Conservation (phyloP, 257 asterid genomes). For the Verbascum thapsus region DNA sequence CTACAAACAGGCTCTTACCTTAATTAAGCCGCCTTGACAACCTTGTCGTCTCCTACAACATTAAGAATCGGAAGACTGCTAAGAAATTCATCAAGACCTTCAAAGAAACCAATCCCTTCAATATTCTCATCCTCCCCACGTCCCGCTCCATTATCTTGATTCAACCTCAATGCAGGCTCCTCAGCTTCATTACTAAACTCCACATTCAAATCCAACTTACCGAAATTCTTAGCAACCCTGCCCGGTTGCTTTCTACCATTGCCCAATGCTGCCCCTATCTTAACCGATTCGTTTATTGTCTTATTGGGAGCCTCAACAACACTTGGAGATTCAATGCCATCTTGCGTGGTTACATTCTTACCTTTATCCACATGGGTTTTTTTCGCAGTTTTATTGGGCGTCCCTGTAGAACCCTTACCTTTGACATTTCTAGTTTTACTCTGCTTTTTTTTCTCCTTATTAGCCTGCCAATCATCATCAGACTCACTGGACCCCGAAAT, state of each 20-base stretch:
- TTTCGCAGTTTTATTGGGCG: constrained; percentile 32
- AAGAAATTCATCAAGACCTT: constrained; percentile 83
- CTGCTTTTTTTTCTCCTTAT: constrained; percentile 26
- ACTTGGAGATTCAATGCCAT: constrained; percentile 33
- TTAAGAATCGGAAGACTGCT: constrained; percentile 63
- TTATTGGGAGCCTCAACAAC: constrained; percentile 30
- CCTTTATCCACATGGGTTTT: constrained; percentile 38
- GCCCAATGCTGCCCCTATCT: constrained; percentile 37
- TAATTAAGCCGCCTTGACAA: constrained; percentile 52
- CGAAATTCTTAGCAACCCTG: constrained; percentile 47
- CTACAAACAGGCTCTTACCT: constrained; percentile 33
- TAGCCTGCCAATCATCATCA: constrained; percentile 57
- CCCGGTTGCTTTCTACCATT: constrained; percentile 49
- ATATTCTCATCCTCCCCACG: constrained; percentile 61
- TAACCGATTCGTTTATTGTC: constrained; percentile 37
- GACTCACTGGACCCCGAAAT: constrained; percentile 58
- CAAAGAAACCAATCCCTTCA: constrained; percentile 72
- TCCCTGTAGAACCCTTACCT: constrained; percentile 27
- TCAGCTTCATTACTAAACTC: constrained; percentile 65
- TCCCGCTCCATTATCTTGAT: constrained; percentile 46
- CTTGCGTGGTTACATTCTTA: constrained; percentile 34
- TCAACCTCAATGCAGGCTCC: constrained; percentile 47
- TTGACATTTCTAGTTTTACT: constrained; percentile 36
- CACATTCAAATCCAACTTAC: constrained; percentile 65
- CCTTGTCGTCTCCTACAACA: constrained; percentile 62